Evolutionary conservation across 306 rosid genomes (phyloP).

Genomic region (Argentina anserina): DNA sequence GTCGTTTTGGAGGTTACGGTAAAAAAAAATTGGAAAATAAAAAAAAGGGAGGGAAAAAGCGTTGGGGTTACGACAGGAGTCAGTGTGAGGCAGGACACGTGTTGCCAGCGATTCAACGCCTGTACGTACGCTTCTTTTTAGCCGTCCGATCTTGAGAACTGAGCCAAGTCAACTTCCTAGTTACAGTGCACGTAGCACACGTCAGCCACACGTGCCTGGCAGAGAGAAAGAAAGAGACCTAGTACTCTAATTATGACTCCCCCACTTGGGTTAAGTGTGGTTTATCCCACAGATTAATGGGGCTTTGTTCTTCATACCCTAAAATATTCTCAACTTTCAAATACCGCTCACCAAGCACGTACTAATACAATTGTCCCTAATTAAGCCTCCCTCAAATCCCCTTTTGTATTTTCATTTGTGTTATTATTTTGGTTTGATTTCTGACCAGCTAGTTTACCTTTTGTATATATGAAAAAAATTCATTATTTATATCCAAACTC

Average conservation of each 20-base stretch:
- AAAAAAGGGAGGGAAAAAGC: slow-evolving; percentile 23
- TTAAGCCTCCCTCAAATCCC: not conserved
- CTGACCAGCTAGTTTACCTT: not conserved
- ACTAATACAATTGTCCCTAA: not conserved
- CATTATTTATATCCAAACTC: too few relatives aligned
- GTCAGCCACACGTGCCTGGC: slow-evolving; percentile 27
- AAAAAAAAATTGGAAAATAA: not conserved
- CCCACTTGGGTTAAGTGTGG: not conserved
- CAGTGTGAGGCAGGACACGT: slow-evolving; percentile 33
- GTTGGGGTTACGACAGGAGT: slow-evolving; percentile 24
- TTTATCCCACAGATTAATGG: not conserved
- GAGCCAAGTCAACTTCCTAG: slow-evolving; percentile 13
- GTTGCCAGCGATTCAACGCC: slow-evolving; percentile 6
- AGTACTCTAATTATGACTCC: not conserved
- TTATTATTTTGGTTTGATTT: not conserved
- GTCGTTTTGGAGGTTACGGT: slow-evolving; percentile 25
- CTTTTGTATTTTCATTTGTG: not conserved
- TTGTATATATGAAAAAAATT: too few relatives aligned
- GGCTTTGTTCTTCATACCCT: not conserved
- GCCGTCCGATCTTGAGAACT: slow-evolving; percentile 19
- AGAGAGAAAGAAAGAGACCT: not conserved
- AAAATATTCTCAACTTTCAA: not conserved
- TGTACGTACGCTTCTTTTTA: slow-evolving; percentile 5
- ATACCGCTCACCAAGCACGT: not conserved
- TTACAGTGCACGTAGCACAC: not conserved